phyloP scores from a whole-genome alignment of 305 asterid genomes.

The Fraxinus sp. region DNA sequence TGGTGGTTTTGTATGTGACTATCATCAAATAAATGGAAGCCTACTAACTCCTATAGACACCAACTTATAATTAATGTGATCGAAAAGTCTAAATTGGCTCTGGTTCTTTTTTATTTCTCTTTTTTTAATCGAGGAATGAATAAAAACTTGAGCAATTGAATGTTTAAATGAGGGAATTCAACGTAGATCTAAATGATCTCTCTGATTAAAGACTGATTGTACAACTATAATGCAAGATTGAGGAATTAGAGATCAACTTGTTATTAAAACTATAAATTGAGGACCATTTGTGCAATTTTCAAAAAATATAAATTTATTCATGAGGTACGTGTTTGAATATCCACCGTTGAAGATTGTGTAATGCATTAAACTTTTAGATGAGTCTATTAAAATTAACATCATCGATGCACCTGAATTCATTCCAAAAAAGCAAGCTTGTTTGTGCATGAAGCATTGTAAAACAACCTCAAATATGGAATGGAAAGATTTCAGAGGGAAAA shows the following conservation, averaged over 20 bases:
- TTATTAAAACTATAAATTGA: not conserved
- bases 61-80: too few species aligned
- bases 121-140: too few species aligned
- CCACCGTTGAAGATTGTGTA: not conserved
- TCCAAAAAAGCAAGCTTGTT: not conserved
- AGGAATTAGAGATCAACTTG: not conserved
- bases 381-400: not conserved
- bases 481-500: not conserved
- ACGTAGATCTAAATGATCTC: not conserved
- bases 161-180: not conserved
- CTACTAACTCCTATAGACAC: too few species aligned
- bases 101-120: too few species aligned
- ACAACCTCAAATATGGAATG: not conserved
- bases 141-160: too few species aligned
- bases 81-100: too few species aligned
- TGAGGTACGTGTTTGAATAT: not conserved
- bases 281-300: not conserved
- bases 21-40: too few species aligned
- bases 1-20: not conserved
- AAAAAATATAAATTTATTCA: not conserved
- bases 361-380: not conserved
- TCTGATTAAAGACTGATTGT: too few species aligned
- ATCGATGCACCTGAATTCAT: too few species aligned
- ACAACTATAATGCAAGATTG: not conserved
- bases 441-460: not conserved